A percentile compares a stretch with the other conserved stretches of the same genome.
phyloP scores from a whole-genome alignment of 345 rosid genomes.

The Hibiscus tridactylites region DNA sequence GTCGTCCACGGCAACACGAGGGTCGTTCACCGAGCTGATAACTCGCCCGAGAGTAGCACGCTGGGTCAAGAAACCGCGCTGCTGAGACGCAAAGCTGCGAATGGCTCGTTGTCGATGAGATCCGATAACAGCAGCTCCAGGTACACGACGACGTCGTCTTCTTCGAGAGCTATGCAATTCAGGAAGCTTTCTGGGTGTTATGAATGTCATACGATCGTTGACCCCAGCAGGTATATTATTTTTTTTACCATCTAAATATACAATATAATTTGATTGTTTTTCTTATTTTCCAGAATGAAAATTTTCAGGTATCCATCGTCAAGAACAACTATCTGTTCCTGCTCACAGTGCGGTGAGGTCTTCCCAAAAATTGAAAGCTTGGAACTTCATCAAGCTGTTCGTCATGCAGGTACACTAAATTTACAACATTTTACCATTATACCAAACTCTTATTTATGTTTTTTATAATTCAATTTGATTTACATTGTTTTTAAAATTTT shows the following conservation, averaged over 20 bases:
- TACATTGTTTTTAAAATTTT: not conserved
- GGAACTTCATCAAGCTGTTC: constrained; percentile 92
- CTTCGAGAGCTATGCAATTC: constrained; percentile 79
- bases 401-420: constrained; percentile 63
- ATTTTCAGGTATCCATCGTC: constrained; percentile 55
- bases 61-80: constrained; percentile 57
- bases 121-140: constrained; percentile 38
- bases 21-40: constrained; percentile 82
- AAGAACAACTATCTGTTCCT: constrained; percentile 55
- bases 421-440: too few relatives aligned
- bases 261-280: not conserved
- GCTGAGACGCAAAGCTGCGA: constrained; percentile 40
- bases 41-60: constrained; percentile 75
- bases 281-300: not conserved
- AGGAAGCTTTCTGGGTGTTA: constrained; percentile 96
- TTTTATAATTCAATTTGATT: not conserved
- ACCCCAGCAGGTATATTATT: constrained; percentile 68
- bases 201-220: constrained; percentile 90
- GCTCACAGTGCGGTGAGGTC: constrained; percentile 90
- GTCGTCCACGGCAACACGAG: constrained; percentile 85
- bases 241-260: too few relatives aligned
- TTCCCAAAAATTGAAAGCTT: constrained; percentile 87
- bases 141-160: constrained; percentile 3
- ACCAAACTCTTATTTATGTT: too few relatives aligned
- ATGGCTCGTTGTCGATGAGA: constrained; percentile 48